Percentiles rank a stretch among this genome's conserved stretches.
Conservation (phyloP, 164 flowering plant species). For the Vitis rotundifolia region DNA sequence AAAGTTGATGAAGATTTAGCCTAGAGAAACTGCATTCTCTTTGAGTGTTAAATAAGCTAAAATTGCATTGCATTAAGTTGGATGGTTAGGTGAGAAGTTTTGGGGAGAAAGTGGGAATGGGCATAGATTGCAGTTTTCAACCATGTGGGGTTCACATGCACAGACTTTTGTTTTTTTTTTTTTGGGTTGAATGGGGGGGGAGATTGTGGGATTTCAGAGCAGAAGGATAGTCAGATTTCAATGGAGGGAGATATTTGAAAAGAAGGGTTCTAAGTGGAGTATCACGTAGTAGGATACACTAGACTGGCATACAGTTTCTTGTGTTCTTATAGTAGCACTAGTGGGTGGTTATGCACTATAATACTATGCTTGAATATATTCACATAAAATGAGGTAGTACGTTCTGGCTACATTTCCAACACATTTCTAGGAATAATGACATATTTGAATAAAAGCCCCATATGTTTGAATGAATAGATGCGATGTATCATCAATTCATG, state of each 20-base stretch:
- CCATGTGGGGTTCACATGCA: slow-evolving; percentile 22
- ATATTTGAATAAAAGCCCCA: too few relatives aligned
- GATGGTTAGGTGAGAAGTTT: slow-evolving; percentile 18
- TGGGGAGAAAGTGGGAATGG: slow-evolving; percentile 19
- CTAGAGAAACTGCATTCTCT: slow-evolving; percentile 11
- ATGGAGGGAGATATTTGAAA: slow-evolving; percentile 11
- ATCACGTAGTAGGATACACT: slow-evolving; percentile 15
- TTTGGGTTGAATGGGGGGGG: not conserved
- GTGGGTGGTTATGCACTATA: not conserved
- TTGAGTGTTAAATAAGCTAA: not conserved
- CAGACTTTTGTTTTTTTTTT: slow-evolving; percentile 11
- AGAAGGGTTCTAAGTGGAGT: not conserved
- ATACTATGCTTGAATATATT: not conserved
- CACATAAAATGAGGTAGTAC: not conserved
- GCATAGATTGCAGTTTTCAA: slow-evolving; percentile 18
- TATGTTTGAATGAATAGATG: too few relatives aligned
- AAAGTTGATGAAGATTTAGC: not conserved
- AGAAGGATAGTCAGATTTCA: slow-evolving; percentile 17
- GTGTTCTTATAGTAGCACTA: slow-evolving; percentile 21
- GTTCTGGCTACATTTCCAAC: not conserved
- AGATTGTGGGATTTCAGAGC: slow-evolving; percentile 25
- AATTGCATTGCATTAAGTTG: slow-evolving; percentile 10
- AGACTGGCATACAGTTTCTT: slow-evolving; percentile 20
- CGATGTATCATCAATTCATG: too few relatives aligned
- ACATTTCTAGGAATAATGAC: too few relatives aligned